These are phyloP conservation scores for Kondoa malvinella DNA, from an alignment of 768 basidiomycete species.

Conservation along the genomic window DNA sequence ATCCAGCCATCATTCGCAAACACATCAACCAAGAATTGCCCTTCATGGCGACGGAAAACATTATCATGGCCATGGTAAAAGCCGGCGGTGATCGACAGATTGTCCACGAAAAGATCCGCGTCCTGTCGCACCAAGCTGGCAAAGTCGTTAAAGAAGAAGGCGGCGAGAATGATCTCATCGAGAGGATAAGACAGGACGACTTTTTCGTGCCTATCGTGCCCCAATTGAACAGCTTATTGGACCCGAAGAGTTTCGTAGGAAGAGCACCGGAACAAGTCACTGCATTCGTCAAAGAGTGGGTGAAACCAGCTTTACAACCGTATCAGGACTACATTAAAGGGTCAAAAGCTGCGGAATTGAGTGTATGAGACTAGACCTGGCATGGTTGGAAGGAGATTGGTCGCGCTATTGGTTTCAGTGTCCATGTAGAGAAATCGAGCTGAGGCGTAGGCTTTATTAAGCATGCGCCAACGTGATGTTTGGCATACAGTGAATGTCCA, in stretches of 20 bases:
- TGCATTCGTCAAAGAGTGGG: conserved; percentile 67
- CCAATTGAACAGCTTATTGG: conserved; percentile 59
- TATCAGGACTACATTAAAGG: conserved; percentile 32
- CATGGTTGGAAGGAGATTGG: too few relatives aligned
- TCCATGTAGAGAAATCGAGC: too few relatives aligned
- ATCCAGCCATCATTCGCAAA: conserved; percentile 83
- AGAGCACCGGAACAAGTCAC: conserved; percentile 92
- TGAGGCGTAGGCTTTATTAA: too few relatives aligned
- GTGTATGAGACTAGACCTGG: too few relatives aligned
- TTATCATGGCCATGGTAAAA: conserved; percentile 96
- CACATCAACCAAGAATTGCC: conserved; percentile 87
- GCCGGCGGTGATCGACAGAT: conserved; percentile 83
- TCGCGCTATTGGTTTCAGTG: too few relatives aligned
- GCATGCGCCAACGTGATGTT: too few relatives aligned
- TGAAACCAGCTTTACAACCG: conserved; percentile 52
- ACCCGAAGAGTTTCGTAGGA: conserved; percentile 78
- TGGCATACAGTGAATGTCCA: too few relatives aligned
- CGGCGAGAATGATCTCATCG: conserved; percentile 86
- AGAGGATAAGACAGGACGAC: conserved; percentile 56
- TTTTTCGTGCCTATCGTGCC: conserved; percentile 79
- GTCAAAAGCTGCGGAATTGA: conserved; percentile 33
- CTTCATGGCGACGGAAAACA: conserved; percentile 99
- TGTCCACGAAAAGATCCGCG: conserved; percentile 87
- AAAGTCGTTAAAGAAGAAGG: conserved; percentile 89
- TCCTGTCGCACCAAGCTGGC: conserved; percentile 85